Percentiles rank a stretch among this genome's conserved stretches.
Conservation (phyloP, 768 basidiomycete genomes). For the Chalciporus chontae region DNA sequence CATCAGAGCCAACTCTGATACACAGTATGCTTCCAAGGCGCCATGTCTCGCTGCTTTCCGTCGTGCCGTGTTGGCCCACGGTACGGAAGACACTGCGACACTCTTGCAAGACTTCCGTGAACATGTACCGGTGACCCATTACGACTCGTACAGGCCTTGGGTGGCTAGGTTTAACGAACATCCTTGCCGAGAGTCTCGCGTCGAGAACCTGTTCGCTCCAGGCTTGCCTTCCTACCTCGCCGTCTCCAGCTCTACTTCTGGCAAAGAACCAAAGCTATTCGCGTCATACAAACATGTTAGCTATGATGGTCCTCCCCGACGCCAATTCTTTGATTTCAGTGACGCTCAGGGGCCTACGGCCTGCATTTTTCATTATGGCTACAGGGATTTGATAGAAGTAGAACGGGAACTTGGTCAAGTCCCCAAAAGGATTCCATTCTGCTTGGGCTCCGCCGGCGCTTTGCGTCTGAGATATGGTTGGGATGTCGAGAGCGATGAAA, state of each 20-base stretch:
- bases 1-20: background rate
- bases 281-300: background rate
- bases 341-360: background rate
- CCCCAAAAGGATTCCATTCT: background rate
- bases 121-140: conserved; percentile 12
- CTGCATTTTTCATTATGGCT: background rate
- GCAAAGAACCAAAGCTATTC: conserved; percentile 11
- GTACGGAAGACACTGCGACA: background rate
- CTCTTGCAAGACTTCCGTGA: conserved; percentile 7
- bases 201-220: conserved; percentile 14
- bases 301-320: background rate
- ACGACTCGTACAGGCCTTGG: conserved; percentile 12
- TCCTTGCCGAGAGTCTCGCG: conserved; percentile 6
- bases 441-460: background rate
- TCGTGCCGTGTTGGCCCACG: background rate
- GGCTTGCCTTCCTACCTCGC: conserved; percentile 10
- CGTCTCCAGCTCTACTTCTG: conserved; percentile 13
- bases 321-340: background rate
- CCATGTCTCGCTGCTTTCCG: conserved; percentile 5
- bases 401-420: background rate
- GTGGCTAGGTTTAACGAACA: conserved; percentile 5
- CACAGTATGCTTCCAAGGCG: conserved; percentile 8
- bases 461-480: conserved; percentile 7
- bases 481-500: conserved; percentile 9
- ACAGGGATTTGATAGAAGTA: background rate